Conservation (phyloP, 306 rosid genomes). For the Sicyos baderoa region DNA sequence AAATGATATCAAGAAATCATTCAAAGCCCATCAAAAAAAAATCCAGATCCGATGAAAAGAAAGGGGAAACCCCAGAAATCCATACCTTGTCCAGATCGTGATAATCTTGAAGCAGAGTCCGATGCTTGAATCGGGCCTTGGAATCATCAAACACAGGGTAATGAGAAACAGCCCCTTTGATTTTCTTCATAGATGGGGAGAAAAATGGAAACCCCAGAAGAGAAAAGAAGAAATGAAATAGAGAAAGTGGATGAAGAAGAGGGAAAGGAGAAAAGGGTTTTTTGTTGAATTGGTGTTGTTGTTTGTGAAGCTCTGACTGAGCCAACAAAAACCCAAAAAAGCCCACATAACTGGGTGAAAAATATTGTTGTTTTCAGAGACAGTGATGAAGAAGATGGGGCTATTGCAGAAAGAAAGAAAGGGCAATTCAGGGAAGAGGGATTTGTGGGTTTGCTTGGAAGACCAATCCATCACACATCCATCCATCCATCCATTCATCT, state of each 20-base stretch:
- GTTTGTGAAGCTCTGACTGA: constrained; percentile 93
- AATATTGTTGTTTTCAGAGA: constrained; percentile 59
- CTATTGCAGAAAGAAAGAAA: constrained; percentile 62
- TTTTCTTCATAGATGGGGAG: constrained; percentile 61
- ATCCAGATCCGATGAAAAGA: constrained; percentile 41
- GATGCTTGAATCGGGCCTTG: constrained; percentile 56
- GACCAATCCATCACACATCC: constrained; percentile 68
- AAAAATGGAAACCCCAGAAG: constrained; percentile 24
- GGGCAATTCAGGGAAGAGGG: constrained; percentile 70
- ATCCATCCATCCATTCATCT: not conserved
- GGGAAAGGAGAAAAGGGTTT: constrained; percentile 41
- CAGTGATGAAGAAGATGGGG: constrained; percentile 96
- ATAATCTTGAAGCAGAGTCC: constrained; percentile 75
- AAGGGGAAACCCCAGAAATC: not conserved
- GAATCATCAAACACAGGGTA: constrained; percentile 41
- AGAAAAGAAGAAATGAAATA: constrained; percentile 8
- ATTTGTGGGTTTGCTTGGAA: constrained; percentile 79
- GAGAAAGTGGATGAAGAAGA: constrained; percentile 18
- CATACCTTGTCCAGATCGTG: constrained; percentile 62
- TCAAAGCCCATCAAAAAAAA: constrained; percentile 17
- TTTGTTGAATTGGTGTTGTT: constrained; percentile 74
- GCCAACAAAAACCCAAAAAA: constrained; percentile 65
- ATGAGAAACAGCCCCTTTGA: constrained; percentile 47
- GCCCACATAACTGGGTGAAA: constrained; percentile 99
- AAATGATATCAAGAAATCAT: not conserved